phyloP scores from a whole-genome alignment of 345 rosid genomes.

The Lenwebbia sp. region DNA sequence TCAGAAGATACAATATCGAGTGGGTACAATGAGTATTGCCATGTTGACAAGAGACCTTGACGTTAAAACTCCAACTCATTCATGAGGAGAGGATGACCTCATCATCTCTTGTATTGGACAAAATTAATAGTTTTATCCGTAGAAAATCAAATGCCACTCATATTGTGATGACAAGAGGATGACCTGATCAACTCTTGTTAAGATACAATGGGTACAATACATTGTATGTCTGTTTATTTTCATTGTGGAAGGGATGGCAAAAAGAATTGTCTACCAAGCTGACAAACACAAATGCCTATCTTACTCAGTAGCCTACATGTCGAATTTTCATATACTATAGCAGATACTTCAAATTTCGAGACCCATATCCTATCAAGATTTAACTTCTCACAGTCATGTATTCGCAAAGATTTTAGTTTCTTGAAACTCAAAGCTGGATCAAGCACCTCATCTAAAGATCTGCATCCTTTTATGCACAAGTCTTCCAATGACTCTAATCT shows the following conservation, averaged over 20 bases:
- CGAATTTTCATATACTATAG: neutral
- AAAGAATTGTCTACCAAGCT: neutral
- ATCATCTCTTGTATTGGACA: too few relatives aligned
- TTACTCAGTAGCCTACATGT: neutral
- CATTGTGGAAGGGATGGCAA: neutral
- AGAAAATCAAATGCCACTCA: too few relatives aligned
- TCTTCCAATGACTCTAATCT: neutral
- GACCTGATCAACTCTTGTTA: neutral
- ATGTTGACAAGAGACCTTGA: neutral
- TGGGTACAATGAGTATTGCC: neutral
- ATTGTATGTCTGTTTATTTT: neutral
- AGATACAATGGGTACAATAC: neutral
- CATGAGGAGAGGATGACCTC: neutral
- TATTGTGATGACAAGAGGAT: too few relatives aligned
- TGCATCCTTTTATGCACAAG: neutral
- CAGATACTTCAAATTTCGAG: neutral
- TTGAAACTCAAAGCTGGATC: neutral
- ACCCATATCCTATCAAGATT: neutral
- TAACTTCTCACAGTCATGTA: neutral
- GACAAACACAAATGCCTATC: neutral
- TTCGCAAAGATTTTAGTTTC: neutral
- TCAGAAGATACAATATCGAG: neutral
- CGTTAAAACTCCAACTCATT: neutral
- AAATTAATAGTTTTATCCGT: too few relatives aligned
- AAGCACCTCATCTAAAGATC: neutral